Base-by-base conservation (phyloP, 768 basidiomycete genomes). In the Podaxis sp. region DNA sequence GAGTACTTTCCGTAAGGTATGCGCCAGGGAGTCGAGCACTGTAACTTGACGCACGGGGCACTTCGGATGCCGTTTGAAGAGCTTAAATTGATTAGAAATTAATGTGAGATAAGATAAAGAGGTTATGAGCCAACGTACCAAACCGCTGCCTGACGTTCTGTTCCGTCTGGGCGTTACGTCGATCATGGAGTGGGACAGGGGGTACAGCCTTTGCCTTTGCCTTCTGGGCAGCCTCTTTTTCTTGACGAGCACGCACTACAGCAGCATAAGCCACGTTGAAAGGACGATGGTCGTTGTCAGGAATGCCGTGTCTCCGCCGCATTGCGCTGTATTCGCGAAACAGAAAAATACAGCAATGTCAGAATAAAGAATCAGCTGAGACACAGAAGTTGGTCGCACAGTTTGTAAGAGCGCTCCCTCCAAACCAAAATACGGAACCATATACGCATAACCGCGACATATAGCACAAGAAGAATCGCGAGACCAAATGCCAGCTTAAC, bases 251-350 rank as follows among this genome's bases (percentile, higher is more conserved):
- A 59, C 80, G 80, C 64, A 80, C 75, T 41, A 85, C 88, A 62
- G 89, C 90, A 66, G 90, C 84, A 74, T 90, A 91, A n/a, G 92
- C 93, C 65, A 93, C 89, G 72, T 89, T 90, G 80, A 94, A 94
- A 12, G 92, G 90, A 36, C 92, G 82, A 65, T 85, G 80, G 77
- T 94, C 92, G 61, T 79, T 80, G 78, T 94, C 92, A 17, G 92
- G 93, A 63, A 94, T 94, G 51, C 92, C 93, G 70, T 92, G 85
- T 75, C 83, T 80, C 66, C 92, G 79, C 64, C 92, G 85, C 80
- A 86, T 86, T 65, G 86, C 80, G 68, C 90, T 92, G 29, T 33
- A 33, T 33, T 33, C 29, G 29, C 29, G 29, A 33, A 7, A 66
- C 61, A 66, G 9, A 58, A 53, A 38, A 29, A 24, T 19, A 59